Base-by-base conservation (phyloP, 176 grass and related monocot genomes). In the Musa troglodytarum region DNA sequence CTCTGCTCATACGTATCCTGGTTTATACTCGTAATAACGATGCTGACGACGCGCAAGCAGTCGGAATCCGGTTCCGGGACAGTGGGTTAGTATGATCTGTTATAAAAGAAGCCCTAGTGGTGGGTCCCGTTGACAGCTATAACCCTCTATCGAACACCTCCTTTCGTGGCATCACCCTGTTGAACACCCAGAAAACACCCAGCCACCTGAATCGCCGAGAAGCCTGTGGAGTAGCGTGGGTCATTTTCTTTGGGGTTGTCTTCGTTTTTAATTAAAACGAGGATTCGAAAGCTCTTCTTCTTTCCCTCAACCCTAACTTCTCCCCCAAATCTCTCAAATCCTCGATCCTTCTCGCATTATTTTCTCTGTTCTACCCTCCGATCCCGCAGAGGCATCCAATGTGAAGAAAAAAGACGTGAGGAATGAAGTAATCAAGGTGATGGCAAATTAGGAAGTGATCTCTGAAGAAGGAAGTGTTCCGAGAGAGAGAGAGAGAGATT, bases 101-200 rank as follows among this genome's bases (percentile, higher is more conserved):
- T 29, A 3, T 65, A 64, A 24, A 64, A 64, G 62, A 64, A 64
- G 28, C 28, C 16, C 12, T 63, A 59, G 2, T n/a, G n/a, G 82
- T 76, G 82, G 82, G 82, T 25, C 82, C 82, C 71, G 53, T 43
- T 80, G 82, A 77, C 82, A 85, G 82, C 82, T 85, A 85, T 76
- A 85, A 80, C 71, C 82, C 82, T 80, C 82, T 76, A 69, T 74
- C 56, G 23, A 79, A 69, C 56, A 55, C 28, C 67, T 43, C 34
- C 13, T 51, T 11, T 56, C 11, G 13, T 13, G 54, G 13, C 9
- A 1, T 2, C 8, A 12, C 4, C 43, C 68, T 8, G 0, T 1
- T 0, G 13, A 0, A 12, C 34, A 9, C 49, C 10, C 9, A 59
- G 11, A 24, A 6, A n/a, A 9, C 71, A 80, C 82, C 53, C 1